phyloP scores from a whole-genome alignment of 306 rosid species.

The Lupinus albus region DNA sequence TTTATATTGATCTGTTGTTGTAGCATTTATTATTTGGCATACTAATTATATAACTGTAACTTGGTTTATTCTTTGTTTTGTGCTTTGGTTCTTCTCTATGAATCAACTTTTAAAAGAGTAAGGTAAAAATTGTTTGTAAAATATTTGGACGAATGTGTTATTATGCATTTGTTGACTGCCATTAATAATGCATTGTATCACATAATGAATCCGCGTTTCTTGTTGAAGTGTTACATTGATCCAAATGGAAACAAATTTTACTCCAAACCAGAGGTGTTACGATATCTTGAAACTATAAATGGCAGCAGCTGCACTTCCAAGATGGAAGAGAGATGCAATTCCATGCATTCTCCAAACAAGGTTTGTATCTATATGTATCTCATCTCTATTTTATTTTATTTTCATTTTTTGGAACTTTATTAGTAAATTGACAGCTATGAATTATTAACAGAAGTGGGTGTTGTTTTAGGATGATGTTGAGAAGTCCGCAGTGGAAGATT shows the following conservation, averaged over 20 bases:
- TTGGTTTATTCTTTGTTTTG: constrained; percentile 10
- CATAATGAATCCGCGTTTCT: constrained; percentile 30
- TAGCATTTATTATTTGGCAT: neutral
- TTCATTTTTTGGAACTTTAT: neutral
- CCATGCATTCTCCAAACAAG: constrained; percentile 38
- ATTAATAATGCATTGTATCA: constrained; percentile 5
- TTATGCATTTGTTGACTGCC: constrained; percentile 20
- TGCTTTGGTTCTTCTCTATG: constrained; percentile 6
- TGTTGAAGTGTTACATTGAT: constrained; percentile 67
- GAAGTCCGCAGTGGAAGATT: constrained; percentile 52
- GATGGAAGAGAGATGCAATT: constrained; percentile 37
- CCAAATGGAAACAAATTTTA: constrained; percentile 61
- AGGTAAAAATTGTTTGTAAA: constrained; percentile 23
- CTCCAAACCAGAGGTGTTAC: constrained; percentile 72
- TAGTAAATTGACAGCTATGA: neutral
- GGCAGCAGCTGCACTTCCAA: constrained; percentile 40
- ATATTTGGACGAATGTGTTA: constrained; percentile 17
- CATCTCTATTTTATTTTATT: neutral
- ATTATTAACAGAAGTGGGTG: constrained; percentile 27
- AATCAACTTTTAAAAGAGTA: neutral
- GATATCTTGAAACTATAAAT: constrained; percentile 57
- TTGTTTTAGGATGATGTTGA: constrained; percentile 57
- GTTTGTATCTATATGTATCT: constrained; percentile 45
- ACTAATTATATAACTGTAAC: neutral
- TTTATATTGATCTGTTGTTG: constrained; percentile 19